A percentile compares a stretch with the other conserved stretches of the same genome.
phyloP scores from a whole-genome alignment of 169 alveolate species.

The Plasmodium berghei region DNA sequence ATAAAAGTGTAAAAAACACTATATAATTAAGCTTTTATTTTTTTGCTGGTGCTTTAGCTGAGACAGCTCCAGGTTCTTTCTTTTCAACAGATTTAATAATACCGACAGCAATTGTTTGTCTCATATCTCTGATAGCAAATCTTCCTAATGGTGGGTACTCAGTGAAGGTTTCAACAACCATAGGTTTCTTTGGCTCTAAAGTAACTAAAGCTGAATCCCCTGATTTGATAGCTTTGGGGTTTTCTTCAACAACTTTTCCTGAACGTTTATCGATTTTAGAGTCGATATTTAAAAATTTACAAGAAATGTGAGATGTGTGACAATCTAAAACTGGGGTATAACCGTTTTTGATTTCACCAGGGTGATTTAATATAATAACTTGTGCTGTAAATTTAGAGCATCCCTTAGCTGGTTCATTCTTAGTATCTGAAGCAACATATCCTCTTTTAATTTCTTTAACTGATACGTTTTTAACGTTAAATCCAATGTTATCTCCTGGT shows the following conservation, averaged over 20 bases:
- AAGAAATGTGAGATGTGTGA: constrained; percentile 98
- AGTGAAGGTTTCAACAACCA: constrained; percentile 96
- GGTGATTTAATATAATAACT: constrained; percentile 97
- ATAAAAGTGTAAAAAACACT: background rate
- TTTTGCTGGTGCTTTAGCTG: constrained; percentile 75
- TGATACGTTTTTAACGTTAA: constrained; percentile 96
- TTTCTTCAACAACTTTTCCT: constrained; percentile 96
- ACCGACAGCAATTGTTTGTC: constrained; percentile 97
- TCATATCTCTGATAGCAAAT: constrained; percentile 99
- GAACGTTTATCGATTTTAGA: constrained; percentile 97
- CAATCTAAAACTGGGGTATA: constrained; percentile 98
- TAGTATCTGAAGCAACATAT: constrained; percentile 96
- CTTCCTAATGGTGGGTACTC: constrained; percentile 99
- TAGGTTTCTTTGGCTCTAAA: constrained; percentile 96
- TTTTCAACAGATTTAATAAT: constrained; percentile 95
- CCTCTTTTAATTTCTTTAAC: constrained; percentile 97
- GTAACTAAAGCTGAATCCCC: constrained; percentile 98
- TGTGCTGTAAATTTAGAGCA: constrained; percentile 95
- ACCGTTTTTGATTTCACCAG: constrained; percentile 97
- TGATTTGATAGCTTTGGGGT: constrained; percentile 95
- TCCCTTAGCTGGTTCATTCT: constrained; percentile 98
- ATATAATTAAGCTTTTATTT: background rate
- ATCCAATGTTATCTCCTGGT: constrained; percentile 99
- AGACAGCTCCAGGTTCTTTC: constrained; percentile 91
- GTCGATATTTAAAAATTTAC: constrained; percentile 95